Conservation (phyloP, 768 basidiomycete genomes). For the Lactarius tabidus region DNA sequence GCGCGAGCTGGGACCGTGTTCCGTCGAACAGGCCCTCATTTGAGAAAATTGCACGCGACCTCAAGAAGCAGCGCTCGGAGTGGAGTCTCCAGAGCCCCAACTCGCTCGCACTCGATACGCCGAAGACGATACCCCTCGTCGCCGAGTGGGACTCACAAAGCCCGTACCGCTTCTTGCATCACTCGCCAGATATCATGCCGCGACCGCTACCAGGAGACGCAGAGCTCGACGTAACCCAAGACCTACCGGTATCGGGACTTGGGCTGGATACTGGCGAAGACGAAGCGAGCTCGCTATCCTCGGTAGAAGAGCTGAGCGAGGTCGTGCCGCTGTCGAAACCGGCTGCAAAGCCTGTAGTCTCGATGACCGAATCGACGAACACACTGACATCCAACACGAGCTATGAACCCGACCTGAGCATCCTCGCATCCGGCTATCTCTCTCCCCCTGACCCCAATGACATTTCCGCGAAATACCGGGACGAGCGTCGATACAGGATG, state of each 20-base stretch:
- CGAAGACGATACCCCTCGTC: slow-evolving; percentile 28
- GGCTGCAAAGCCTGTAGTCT: background rate
- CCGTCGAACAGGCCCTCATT: slow-evolving; percentile 54
- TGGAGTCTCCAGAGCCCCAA: slow-evolving; percentile 29
- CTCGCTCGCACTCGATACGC: slow-evolving; percentile 34
- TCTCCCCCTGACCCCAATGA: slow-evolving; percentile 40
- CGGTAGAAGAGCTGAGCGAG: background rate
- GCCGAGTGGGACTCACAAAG: slow-evolving; percentile 22
- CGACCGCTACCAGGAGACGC: slow-evolving; percentile 19
- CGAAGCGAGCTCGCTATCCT: background rate
- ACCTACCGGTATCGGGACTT: slow-evolving; percentile 1
- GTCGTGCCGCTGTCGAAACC: background rate
- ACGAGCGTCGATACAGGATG: slow-evolving; percentile 67
- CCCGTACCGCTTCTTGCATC: slow-evolving; percentile 21
- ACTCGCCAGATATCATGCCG: slow-evolving; percentile 32
- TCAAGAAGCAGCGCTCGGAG: slow-evolving; percentile 45
- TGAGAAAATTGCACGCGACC: slow-evolving; percentile 40
- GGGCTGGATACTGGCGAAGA: background rate
- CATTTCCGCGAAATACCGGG: slow-evolving; percentile 39
- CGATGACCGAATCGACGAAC: slow-evolving; percentile 4
- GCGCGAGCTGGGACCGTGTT: slow-evolving; percentile 53
- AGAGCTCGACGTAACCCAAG: background rate
- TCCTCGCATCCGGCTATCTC: slow-evolving; percentile 33
- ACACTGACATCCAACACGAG: slow-evolving; percentile 10
- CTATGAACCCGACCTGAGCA: slow-evolving; percentile 3